Evolutionary conservation across 2,329 filamentous ascomycete species (phyloP).

Genomic region (Chaetomiaceae sp.): DNA sequence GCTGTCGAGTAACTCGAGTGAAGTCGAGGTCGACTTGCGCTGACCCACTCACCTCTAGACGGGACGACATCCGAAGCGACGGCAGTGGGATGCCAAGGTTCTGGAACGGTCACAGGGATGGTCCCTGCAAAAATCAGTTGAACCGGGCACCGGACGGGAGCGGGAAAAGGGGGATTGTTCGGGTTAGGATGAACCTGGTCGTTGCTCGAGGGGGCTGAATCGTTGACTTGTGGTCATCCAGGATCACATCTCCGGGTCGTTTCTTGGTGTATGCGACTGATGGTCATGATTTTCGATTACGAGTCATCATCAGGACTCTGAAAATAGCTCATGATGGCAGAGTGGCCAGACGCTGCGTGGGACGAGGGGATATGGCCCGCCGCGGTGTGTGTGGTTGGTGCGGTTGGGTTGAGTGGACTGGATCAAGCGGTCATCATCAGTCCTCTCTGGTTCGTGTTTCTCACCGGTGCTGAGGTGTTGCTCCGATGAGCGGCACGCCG

Average conservation of each 20-base stretch:
- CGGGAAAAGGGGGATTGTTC: not conserved
- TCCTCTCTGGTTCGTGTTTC: not conserved
- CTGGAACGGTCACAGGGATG: not conserved
- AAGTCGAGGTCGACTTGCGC: too few species aligned
- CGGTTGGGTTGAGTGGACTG: conserved; percentile 8
- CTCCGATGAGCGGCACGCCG: conserved; percentile 2
- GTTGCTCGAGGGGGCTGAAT: not conserved
- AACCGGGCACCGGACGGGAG: not conserved
- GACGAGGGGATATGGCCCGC: not conserved
- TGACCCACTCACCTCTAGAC: too few species aligned
- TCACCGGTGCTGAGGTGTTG: not conserved
- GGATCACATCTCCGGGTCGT: conserved; percentile 1
- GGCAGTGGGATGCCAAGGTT: not conserved
- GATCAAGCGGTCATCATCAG: not conserved
- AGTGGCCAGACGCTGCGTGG: not conserved
- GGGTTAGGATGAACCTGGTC: not conserved
- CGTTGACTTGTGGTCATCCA: not conserved
- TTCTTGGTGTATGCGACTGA: too few species aligned
- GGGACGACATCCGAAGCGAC: too few species aligned
- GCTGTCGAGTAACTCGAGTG: too few species aligned
- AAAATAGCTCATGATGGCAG: not conserved
- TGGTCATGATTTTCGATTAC: conserved; percentile 5
- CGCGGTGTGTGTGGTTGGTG: not conserved
- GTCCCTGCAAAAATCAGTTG: not conserved
- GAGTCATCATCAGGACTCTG: not conserved